These are phyloP conservation scores for Cicer cuneatum DNA, from an alignment of 306 rosid genomes.

Conservation along the genomic window DNA sequence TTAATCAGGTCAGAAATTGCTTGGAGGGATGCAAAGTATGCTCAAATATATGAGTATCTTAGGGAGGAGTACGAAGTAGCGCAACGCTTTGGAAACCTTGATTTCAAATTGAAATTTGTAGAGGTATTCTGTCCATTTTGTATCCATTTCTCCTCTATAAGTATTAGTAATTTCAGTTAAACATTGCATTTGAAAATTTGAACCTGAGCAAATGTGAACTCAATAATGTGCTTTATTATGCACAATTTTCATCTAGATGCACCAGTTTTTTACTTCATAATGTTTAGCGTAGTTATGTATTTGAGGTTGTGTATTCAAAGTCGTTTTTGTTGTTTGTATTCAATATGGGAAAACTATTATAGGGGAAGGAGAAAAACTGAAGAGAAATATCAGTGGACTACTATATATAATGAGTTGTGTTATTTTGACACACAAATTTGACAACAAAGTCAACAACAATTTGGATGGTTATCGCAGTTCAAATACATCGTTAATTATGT, in stretches of 20 bases:
- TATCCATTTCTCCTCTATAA: not conserved
- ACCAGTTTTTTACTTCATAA: not conserved
- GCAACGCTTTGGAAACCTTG: conserved; percentile 94
- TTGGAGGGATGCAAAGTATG: conserved; percentile 97
- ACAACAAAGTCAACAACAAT: too few relatives aligned
- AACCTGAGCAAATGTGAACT: conserved; percentile 19
- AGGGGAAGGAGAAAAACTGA: not conserved
- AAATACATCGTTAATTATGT: too few relatives aligned
- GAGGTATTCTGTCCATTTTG: conserved; percentile 61
- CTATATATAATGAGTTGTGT: not conserved
- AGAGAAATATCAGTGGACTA: not conserved
- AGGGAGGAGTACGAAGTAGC: conserved; percentile 92
- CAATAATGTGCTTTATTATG: conserved; percentile 18
- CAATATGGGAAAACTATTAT: conserved; percentile 15
- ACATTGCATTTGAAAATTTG: conserved; percentile 23
- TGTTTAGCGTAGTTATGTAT: not conserved
- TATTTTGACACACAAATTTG: too few relatives aligned
- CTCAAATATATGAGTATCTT: conserved; percentile 84
- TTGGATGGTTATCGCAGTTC: too few relatives aligned
- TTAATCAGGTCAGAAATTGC: conserved; percentile 90
- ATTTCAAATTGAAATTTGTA: conserved; percentile 85
- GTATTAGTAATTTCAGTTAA: conserved; percentile 25
- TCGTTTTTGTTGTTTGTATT: conserved; percentile 3
- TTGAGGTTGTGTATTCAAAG: conserved; percentile 20
- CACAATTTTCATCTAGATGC: conserved; percentile 4